These are phyloP conservation scores for Plantago rigida DNA, from an alignment of 305 asterid species.

Conservation along the genomic window DNA sequence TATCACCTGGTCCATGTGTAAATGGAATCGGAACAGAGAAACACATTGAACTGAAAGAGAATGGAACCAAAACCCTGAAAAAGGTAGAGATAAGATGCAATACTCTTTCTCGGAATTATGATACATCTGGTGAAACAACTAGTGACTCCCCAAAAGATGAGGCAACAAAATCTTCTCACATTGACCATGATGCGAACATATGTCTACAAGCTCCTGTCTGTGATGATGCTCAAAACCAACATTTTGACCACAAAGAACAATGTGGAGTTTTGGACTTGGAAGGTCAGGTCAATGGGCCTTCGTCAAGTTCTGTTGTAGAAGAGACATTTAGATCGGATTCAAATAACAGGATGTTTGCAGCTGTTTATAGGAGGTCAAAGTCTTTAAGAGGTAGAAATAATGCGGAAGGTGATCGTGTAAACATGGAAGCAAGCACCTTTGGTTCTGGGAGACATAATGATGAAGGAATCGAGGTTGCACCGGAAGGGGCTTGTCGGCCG, in stretches of 20 bases:
- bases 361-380: constrained; percentile 77
- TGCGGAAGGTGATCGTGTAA: constrained; percentile 37
- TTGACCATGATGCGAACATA: constrained; percentile 26
- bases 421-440: constrained; percentile 63
- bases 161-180: constrained; percentile 25
- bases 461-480: constrained; percentile 40
- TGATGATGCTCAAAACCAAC: constrained; percentile 28
- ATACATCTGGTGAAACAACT: constrained; percentile 30
- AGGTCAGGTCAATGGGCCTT: constrained; percentile 33
- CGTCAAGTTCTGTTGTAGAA: constrained; percentile 33
- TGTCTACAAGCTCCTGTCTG: constrained; percentile 28
- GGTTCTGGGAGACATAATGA: constrained; percentile 35
- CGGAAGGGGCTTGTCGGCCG: constrained; percentile 59
- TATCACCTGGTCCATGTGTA: constrained; percentile 30
- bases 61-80: constrained; percentile 37
- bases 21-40: constrained; percentile 30
- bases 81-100: constrained; percentile 60
- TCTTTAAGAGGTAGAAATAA: constrained; percentile 45
- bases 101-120: constrained; percentile 37
- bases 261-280: constrained; percentile 33
- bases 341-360: constrained; percentile 55
- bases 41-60: constrained; percentile 34
- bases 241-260: constrained; percentile 33
- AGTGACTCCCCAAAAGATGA: constrained; percentile 38
- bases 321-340: constrained; percentile 48